Evolutionary conservation across 192 early-diverging fungal genomes (phyloP), one percentile per base, ranked within the genome.

Genomic region (Fimicolochytrium jonesii): DNA sequence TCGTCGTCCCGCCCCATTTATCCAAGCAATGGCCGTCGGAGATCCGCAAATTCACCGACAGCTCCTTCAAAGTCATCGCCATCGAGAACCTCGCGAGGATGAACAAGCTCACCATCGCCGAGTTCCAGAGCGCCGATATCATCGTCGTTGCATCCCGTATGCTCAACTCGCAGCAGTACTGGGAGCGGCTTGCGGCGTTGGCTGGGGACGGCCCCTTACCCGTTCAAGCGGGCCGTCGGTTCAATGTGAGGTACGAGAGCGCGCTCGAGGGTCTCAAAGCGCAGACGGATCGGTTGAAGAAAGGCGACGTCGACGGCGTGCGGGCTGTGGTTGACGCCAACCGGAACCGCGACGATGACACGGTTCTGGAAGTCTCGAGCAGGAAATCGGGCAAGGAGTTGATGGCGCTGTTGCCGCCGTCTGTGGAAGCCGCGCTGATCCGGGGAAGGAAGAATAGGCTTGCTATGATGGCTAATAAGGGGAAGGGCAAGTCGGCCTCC

Each of bases 21-120:
- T 33, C 61, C 50, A 63, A 68, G 17, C 76, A 78, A 47, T 78
- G 76, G 76, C 72, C 69, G 4, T 44, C 56, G 34, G 76, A 78
- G 56, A 72, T 78, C 51, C 32, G 58, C n/a, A 78, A 78, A 64
- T 78, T 78, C 51, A 48, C 56, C 2, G 69, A 67, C 7, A 52
- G 25, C 13, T 6, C 35, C 22, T 63, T 74, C 22, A 72, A 46
- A 25, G 50, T 66, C 22, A 26, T 71, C 22, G 60, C 47, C 4
- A 66, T 78, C 30, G 55, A 30, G 13, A 67, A 65, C 61, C 35
- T 78, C 9, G 56, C 54, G 4, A n/a, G 47, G 6, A 41, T 78
- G 1, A 75, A 74, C 64, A 72, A 66, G 32, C 39, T 59, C n/a
- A 62, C 62, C 4, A 67, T 78, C 41, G 34, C 29, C 11, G 76